phyloP scores from a whole-genome alignment of 352 stramenopile species.

The Globisporangium cederbergense region DNA sequence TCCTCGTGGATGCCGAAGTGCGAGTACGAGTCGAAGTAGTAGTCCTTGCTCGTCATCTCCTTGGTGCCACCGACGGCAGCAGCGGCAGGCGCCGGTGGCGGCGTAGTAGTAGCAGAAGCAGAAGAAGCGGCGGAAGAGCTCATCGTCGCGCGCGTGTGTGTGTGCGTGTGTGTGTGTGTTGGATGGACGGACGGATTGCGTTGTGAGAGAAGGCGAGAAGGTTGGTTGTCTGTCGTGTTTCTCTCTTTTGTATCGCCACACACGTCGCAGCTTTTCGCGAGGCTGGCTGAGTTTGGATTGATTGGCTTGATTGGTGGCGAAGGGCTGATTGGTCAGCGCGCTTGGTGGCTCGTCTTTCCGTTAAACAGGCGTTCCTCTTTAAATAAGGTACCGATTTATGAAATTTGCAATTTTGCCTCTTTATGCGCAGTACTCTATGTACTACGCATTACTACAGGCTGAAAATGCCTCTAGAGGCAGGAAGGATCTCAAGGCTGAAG shows the following conservation, averaged over 20 bases:
- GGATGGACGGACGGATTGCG: conserved; percentile 5
- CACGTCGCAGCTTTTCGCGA: conserved; percentile 12
- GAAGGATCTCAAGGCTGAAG: background rate
- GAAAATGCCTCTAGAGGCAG: background rate
- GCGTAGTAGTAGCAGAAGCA: conserved; percentile 8
- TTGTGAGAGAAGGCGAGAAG: background rate
- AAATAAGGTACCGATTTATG: background rate
- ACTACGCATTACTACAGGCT: background rate
- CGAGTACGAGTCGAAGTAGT: conserved; percentile 99
- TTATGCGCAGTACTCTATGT: background rate
- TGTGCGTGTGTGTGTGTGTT: background rate
- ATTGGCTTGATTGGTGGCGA: conserved; percentile 9
- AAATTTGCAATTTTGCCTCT: background rate
- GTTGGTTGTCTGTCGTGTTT: background rate
- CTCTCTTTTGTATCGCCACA: conserved; percentile 7
- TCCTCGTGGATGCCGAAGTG: conserved; percentile 98
- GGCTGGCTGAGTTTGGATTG: conserved; percentile 6
- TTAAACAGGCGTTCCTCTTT: background rate
- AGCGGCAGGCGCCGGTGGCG: conserved; percentile 17
- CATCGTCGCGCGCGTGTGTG: conserved; percentile 21
- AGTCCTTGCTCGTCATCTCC: conserved; percentile 93
- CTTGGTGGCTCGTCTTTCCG: background rate
- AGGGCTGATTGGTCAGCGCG: conserved; percentile 1
- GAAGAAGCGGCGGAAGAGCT: conserved; percentile 17
- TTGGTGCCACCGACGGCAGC: conserved; percentile 15